Conservation (phyloP, 257 asterid species). For the Lithospermum erythrorhizon region DNA sequence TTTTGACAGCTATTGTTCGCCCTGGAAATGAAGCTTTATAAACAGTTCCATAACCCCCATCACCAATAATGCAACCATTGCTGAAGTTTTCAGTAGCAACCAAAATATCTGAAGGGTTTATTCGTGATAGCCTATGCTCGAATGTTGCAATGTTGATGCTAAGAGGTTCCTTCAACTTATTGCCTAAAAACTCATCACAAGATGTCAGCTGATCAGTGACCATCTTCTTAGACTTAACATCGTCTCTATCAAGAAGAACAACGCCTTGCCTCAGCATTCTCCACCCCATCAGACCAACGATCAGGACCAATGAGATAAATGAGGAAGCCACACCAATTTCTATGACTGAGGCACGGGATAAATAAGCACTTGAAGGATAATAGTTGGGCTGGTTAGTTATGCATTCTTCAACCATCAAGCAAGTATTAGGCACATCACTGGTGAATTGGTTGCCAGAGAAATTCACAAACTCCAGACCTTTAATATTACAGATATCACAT, state of each 20-base stretch:
- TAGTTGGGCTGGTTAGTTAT: constrained; percentile 11
- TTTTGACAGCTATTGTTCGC: constrained; percentile 58
- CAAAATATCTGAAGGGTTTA: constrained; percentile 46
- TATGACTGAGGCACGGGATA: constrained; percentile 18
- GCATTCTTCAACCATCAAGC: constrained; percentile 28
- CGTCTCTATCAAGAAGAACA: constrained; percentile 14
- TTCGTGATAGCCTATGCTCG: constrained; percentile 46
- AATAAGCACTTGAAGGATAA: constrained; percentile 10
- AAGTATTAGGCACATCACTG: constrained; percentile 28
- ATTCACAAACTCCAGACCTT: constrained; percentile 45
- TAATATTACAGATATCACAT: constrained; percentile 49
- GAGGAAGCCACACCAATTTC: constrained; percentile 21
- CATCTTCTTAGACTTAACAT: constrained; percentile 19
- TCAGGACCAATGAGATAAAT: constrained; percentile 20
- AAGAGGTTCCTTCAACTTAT: constrained; percentile 50
- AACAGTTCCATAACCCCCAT: constrained; percentile 81
- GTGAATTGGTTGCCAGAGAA: constrained; percentile 58
- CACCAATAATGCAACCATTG: constrained; percentile 63
- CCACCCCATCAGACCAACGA: constrained; percentile 32
- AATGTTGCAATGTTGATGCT: constrained; percentile 79
- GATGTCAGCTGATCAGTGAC: constrained; percentile 27
- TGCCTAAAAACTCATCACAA: constrained; percentile 19
- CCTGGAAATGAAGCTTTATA: constrained; percentile 62
- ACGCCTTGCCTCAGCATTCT: constrained; percentile 18
- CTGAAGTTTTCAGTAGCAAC: constrained; percentile 70